Evolutionary conservation across 805 yeast species (phyloP).

Genomic region (Saccharomycopsis malanga): DNA sequence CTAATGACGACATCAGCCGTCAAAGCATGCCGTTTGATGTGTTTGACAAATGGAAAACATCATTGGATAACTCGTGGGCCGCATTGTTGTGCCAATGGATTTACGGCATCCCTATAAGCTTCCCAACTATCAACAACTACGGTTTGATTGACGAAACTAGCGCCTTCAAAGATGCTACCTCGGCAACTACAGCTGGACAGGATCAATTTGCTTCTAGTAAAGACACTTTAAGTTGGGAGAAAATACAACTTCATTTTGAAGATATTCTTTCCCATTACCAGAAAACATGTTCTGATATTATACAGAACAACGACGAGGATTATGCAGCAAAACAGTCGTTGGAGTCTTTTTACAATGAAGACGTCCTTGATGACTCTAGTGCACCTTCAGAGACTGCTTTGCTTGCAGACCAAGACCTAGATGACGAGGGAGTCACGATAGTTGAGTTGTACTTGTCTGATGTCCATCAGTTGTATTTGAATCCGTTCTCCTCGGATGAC

Average conservation of each 20-base stretch:
- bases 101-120: constrained; percentile 1
- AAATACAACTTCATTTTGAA: constrained; percentile 1
- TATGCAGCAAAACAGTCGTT: not conserved
- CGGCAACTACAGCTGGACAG: not conserved
- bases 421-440: not conserved
- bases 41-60: not conserved
- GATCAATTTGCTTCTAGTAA: not conserved
- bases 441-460: constrained; percentile 11
- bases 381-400: not conserved
- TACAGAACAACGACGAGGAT: constrained; percentile 9
- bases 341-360: not conserved
- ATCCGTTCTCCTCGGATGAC: constrained; percentile 14
- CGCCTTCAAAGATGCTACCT: not conserved
- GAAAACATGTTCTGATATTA: not conserved
- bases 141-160: not conserved
- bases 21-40: not conserved
- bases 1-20: not conserved
- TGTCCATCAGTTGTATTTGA: constrained; percentile 11
- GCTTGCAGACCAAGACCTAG: not conserved
- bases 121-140: not conserved
- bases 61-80: constrained; percentile 14
- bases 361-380: not conserved
- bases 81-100: not conserved
- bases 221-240: not conserved
- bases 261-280: not conserved